Evolutionary conservation across 345 rosid genomes (phyloP), one percentile per base, ranked within the genome.

Genomic region (Salix exigua): DNA sequence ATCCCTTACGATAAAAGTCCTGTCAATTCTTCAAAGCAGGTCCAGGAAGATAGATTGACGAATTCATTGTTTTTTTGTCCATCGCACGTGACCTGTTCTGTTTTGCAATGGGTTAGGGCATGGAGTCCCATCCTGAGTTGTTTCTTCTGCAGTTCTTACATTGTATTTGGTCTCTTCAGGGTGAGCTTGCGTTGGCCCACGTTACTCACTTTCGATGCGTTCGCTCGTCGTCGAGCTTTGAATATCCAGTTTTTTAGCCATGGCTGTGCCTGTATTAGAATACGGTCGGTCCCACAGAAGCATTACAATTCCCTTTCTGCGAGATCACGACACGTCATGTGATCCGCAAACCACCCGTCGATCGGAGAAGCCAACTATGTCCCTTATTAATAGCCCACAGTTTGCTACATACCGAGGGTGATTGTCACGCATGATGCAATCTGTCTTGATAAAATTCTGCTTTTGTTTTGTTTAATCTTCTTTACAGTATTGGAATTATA

Each of bases 71-170:
- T 16, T 62, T 25, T 19, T 48, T 81, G 35, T 12, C 33, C 25
- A 25, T 6, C 37, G 37, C 37, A 35, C 37, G 37, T 35, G 88
- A 69, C 26, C 46, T 81, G 84, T 78, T 78, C 67, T 68, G 23
- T 42, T 33, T 17, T 60, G 74, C 37, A 61, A 25, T 46, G 78
- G 62, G 71, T 26, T 72, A 73, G 44, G 78, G 68, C 5, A 76
- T 78, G 89, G 80, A 75, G 67, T 71, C 75, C 82, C 87, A 75
- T 78, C 33, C 77, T 68, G 67, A 3, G 42, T 2, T 60, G 78
- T 74, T 79, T 53, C 77, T 68, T 74, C 66, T 1, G 16, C 21
- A 42, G 44, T 33, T 62, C 14, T 66, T 78, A 76, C 87, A 78
- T 74, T 82, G 83, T 48, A 82, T 68, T 69, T 44, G 74, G 80